Evolutionary conservation across 1,139 yeast species (phyloP).

Genomic region (Taphrina populina): DNA sequence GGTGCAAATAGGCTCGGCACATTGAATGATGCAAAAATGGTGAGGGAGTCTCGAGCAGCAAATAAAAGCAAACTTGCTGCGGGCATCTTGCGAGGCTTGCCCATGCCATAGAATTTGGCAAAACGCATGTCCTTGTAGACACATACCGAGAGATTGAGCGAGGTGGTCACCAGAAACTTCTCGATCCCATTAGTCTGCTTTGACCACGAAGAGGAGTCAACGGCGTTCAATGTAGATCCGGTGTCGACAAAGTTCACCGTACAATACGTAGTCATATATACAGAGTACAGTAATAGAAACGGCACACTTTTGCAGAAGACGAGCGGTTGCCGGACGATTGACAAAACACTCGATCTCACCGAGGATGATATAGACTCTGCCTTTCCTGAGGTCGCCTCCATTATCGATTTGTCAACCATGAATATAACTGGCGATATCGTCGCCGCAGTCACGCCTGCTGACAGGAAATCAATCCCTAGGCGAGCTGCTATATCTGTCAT

Average conservation of each 20-base stretch:
- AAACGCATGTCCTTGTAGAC: slow-evolving; percentile 31
- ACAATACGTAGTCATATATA: slow-evolving; percentile 29
- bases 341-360: slow-evolving; percentile 2
- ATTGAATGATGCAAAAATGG: slow-evolving; percentile 34
- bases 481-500: slow-evolving; percentile 14
- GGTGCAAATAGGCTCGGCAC: slow-evolving; percentile 35
- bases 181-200: slow-evolving; percentile 29
- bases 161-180: slow-evolving; percentile 29
- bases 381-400: slow-evolving; percentile 34
- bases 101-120: slow-evolving; percentile 33
- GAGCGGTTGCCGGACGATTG: not conserved
- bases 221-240: not conserved
- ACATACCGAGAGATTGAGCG: slow-evolving; percentile 25
- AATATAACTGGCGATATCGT: slow-evolving; percentile 30
- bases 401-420: slow-evolving; percentile 33
- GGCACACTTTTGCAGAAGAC: slow-evolving; percentile 24
- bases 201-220: slow-evolving; percentile 7
- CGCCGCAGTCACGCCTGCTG: slow-evolving; percentile 34
- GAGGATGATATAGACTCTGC: slow-evolving; percentile 10
- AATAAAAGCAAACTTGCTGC: slow-evolving; percentile 20
- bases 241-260: slow-evolving; percentile 34
- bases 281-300: slow-evolving; percentile 24
- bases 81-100: slow-evolving; percentile 30
- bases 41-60: slow-evolving; percentile 34
- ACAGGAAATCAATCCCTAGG: slow-evolving; percentile 23